Base-by-base conservation (phyloP, 345 rosid genomes). In the Linum lewisii region DNA sequence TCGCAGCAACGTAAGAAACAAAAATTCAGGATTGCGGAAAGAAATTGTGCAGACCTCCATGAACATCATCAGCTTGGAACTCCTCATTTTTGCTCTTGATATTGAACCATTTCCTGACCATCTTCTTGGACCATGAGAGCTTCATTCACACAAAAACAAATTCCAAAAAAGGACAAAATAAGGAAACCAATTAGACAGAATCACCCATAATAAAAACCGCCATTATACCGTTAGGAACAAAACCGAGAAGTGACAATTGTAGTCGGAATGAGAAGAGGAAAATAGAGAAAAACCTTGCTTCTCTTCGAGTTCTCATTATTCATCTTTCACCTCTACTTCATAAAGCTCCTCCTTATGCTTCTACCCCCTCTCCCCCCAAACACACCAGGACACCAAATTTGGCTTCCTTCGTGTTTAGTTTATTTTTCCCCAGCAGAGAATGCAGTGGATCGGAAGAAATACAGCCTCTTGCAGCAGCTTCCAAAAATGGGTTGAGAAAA, bases 51-150 rank as follows among this genome's bases (percentile, higher is more conserved):
- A 32, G 65, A 89, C 97, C 95, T 76, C 77, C 81, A 66, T 74
- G 66, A 70, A 68, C 73, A 71, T 66, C 84, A 72, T 92, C 95
- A n/a, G 99, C 89, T 68, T 86, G 91, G 71, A 84, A 86, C 52
- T 85, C 87, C 71, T 87, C 94, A 34, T 63, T 73, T 80, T 93
- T 93, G 86, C 90, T 78, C 82, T 79, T 87, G 85, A 93, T 77
- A 74, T 89, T 93, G 74, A 89, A 89, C 90, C 81, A 77, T 78
- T 89, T 93, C 69, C 94, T 85, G 71, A 82, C 87, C 86, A 88
- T 81, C 76, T 80, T 89, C 72, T 85, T 89, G 58, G 99, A 82
- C 97, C 99, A 93, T 21, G 99, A 84, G 72, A 93, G 74, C 99
- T 93, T 82, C 77, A 81, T 58, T 11, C 71, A 74, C 52, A 56